phyloP scores from a whole-genome alignment of 176 grass and related monocot species.

The Eleusine indica region DNA sequence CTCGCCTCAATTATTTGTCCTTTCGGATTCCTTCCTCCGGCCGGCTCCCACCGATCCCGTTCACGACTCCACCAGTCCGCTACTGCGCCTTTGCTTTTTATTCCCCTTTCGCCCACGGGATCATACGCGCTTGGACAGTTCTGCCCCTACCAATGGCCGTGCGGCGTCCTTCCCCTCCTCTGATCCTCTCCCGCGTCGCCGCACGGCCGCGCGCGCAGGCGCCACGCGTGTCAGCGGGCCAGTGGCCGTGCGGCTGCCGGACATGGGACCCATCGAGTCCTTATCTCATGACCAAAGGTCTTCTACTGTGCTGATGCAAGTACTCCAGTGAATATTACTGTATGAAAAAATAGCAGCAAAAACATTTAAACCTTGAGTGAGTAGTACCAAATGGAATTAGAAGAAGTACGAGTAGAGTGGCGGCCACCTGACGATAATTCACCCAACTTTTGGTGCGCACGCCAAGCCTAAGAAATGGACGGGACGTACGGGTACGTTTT shows the following conservation, averaged over 20 bases:
- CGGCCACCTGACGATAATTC: not conserved
- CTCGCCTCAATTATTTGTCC: slow-evolving; percentile 46
- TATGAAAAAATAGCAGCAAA: not conserved
- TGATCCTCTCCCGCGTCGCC: not conserved
- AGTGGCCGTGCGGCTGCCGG: not conserved
- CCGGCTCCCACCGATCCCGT: slow-evolving; percentile 1
- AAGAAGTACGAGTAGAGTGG: not conserved
- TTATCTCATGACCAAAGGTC: not conserved
- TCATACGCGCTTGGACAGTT: not conserved
- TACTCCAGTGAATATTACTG: not conserved
- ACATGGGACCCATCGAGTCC: not conserved
- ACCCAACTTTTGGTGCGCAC: not conserved
- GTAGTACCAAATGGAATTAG: not conserved
- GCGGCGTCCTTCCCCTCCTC: not conserved
- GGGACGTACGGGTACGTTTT: not conserved
- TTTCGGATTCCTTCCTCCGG: slow-evolving; percentile 39
- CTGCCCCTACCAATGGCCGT: not conserved
- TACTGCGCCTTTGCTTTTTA: not conserved
- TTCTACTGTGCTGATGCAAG: not conserved
- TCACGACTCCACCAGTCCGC: not conserved
- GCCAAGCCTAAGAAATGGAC: not conserved
- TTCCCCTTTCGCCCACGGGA: not conserved
- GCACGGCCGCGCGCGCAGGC: not conserved
- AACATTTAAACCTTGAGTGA: not conserved
- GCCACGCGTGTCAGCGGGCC: not conserved